phyloP scores from a whole-genome alignment of 108 stramenopile genomes.

The Aurantiochytrium sp. region DNA sequence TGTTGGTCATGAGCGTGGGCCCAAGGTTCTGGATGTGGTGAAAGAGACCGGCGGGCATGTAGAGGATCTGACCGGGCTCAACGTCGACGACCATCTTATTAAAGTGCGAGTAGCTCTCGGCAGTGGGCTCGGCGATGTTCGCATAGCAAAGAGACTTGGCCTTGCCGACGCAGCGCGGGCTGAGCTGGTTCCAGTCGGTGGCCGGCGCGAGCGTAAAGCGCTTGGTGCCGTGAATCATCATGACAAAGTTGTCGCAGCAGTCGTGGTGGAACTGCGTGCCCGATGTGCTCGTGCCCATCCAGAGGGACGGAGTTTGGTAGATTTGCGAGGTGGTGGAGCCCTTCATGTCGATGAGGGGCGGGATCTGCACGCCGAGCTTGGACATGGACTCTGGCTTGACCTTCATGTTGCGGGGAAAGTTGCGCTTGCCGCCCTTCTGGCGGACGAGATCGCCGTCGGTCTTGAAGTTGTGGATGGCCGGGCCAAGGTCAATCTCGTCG shows the following conservation, averaged over 20 bases:
- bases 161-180: slow-evolving; percentile 11
- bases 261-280: slow-evolving; percentile 12
- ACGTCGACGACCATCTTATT: slow-evolving; percentile 29
- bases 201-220: slow-evolving; percentile 20
- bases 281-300: slow-evolving; percentile 13
- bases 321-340: background rate
- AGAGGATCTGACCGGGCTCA: slow-evolving; percentile 6
- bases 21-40: slow-evolving; percentile 30
- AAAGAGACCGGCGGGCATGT: slow-evolving; percentile 3
- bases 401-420: slow-evolving; percentile 32
- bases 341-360: slow-evolving; percentile 11
- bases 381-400: slow-evolving; percentile 24
- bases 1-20: slow-evolving; percentile 13
- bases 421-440: background rate
- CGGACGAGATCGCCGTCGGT: background rate
- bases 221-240: slow-evolving; percentile 25
- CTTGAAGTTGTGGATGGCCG: background rate
- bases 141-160: slow-evolving; percentile 16
- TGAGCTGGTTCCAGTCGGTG: background rate
- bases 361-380: background rate
- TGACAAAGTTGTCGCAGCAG: slow-evolving; percentile 28
- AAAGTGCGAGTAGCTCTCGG: background rate
- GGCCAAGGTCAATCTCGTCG: slow-evolving; percentile 15
- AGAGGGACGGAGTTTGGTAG: background rate
- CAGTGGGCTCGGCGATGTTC: slow-evolving; percentile 18